A percentile compares a stretch with the other conserved stretches of the same genome.
Evolutionary conservation across 371 early-diverging fungal species (phyloP).

Genomic region (Batkoa obscura): DNA sequence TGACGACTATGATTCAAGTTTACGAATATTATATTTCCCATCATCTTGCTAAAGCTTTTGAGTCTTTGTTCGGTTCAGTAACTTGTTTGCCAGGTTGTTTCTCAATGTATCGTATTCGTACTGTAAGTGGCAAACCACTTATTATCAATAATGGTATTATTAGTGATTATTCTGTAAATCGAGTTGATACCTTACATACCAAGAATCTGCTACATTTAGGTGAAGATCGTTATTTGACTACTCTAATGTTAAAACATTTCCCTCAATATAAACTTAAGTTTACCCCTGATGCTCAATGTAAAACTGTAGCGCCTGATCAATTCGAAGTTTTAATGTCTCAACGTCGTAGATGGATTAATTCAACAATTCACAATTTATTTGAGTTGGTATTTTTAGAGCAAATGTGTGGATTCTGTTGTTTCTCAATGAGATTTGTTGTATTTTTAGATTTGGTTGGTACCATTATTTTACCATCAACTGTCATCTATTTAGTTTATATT

Average conservation of each 20-base stretch:
- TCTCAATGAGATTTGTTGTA: constrained; percentile 92
- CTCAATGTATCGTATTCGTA: constrained; percentile 61
- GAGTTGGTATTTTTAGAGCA: constrained; percentile 69
- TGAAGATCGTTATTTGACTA: constrained; percentile 87
- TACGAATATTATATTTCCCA: constrained; percentile 79
- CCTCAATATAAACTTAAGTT: constrained; percentile 95
- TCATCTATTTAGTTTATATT: constrained; percentile 62
- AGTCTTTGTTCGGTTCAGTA: constrained; percentile 61
- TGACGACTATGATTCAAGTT: constrained; percentile 87
- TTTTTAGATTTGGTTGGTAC: constrained; percentile 86
- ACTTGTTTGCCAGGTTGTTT: constrained; percentile 87
- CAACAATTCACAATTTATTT: constrained; percentile 92
- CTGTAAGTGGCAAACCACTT: constrained; percentile 33
- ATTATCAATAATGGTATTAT: constrained; percentile 51
- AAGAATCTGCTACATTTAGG: constrained; percentile 71
- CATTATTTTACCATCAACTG: constrained; percentile 73
- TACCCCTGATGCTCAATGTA: constrained; percentile 86
- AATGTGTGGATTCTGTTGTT: constrained; percentile 94
- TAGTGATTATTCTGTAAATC: constrained; percentile 81
- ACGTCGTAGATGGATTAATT: constrained; percentile 97
- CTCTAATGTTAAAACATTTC: constrained; percentile 96
- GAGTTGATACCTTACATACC: constrained; percentile 92
- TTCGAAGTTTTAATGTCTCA: constrained; percentile 89
- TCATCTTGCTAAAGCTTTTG: constrained; percentile 67
- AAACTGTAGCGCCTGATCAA: constrained; percentile 93